Conservation (phyloP, 2,329 filamentous ascomycete species). For the Paramyrothecium sp. region DNA sequence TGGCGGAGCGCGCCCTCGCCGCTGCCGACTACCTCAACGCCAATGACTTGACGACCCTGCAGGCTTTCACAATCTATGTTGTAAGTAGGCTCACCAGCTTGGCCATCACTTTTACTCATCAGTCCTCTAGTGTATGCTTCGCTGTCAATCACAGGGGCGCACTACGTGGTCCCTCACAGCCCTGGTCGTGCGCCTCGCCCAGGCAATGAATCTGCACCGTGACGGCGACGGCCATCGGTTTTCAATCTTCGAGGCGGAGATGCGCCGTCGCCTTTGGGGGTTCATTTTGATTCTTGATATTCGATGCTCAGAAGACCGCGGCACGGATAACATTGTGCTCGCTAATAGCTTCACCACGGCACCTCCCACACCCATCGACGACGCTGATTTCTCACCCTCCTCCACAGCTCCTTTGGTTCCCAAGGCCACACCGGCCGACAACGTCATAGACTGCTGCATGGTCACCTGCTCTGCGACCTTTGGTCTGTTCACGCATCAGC, state of each 20-base stretch:
- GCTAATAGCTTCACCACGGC: conserved; percentile 43
- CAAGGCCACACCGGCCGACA: conserved; percentile 35
- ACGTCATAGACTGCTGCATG: conserved; percentile 38
- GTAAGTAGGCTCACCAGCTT: conserved; percentile 13
- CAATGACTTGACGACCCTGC: conserved; percentile 35
- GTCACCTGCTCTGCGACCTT: conserved; percentile 38
- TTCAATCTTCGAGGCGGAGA: conserved; percentile 54
- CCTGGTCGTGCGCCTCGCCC: conserved; percentile 40
- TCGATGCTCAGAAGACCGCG: conserved; percentile 52
- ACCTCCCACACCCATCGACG: conserved; percentile 52
- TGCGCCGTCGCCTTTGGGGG: conserved; percentile 61
- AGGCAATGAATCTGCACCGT: conserved; percentile 39
- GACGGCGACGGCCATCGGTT: conserved; percentile 35
- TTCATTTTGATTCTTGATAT: conserved; percentile 62
- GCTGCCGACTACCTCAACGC: conserved; percentile 42
- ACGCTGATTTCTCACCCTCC: conserved; percentile 45
- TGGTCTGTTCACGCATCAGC: conserved; percentile 34
- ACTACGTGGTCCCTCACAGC: conserved; percentile 40
- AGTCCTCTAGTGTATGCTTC: conserved; percentile 30
- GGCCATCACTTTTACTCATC: not conserved
- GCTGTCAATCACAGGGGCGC: conserved; percentile 32
- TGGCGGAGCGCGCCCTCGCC: conserved; percentile 35
- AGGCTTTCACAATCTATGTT: conserved; percentile 40
- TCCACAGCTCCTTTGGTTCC: conserved; percentile 29
- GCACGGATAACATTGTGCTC: conserved; percentile 42